These are phyloP conservation scores for Globisporangium canariense DNA, from an alignment of 352 stramenopile genomes.

Conservation along the genomic window DNA sequence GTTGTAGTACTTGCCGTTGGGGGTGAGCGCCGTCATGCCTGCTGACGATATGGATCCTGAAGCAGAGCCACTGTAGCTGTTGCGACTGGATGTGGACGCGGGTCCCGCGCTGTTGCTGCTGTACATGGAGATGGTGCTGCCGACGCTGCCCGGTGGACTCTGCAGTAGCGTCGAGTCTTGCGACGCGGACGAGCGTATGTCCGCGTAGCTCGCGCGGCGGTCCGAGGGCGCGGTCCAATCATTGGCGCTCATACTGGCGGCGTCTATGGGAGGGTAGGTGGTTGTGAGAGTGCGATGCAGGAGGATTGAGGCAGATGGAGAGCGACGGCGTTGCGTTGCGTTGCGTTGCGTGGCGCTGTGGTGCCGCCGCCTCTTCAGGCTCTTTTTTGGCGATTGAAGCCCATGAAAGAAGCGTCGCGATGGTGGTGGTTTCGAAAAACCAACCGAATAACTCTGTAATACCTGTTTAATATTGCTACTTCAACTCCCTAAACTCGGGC, in stretches of 20 bases:
- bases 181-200: constrained; percentile 1
- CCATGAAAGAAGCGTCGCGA: no score
- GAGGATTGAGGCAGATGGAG: not conserved
- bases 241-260: not conserved
- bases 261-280: not conserved
- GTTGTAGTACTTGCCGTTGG: constrained; percentile 77
- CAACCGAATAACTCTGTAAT: no score
- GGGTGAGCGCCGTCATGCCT: constrained; percentile 11
- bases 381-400: no score
- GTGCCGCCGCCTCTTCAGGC: no score
- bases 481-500: no score
- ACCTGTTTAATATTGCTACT: no score
- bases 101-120: constrained; percentile 3
- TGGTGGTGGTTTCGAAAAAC: no score
- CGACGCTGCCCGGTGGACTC: not conserved
- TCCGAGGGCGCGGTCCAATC: not conserved
- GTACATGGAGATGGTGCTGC: constrained; percentile 11
- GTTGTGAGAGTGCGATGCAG: not conserved
- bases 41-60: not conserved
- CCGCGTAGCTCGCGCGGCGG: constrained; percentile 8
- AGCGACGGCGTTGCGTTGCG: no score
- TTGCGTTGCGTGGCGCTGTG: no score
- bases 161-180: constrained; percentile 2
- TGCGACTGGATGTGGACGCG: not conserved
- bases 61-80: constrained; percentile 1